Evolutionary conservation across 208 protist species (phyloP).

Genomic region (Trypanosoma lewisi): DNA sequence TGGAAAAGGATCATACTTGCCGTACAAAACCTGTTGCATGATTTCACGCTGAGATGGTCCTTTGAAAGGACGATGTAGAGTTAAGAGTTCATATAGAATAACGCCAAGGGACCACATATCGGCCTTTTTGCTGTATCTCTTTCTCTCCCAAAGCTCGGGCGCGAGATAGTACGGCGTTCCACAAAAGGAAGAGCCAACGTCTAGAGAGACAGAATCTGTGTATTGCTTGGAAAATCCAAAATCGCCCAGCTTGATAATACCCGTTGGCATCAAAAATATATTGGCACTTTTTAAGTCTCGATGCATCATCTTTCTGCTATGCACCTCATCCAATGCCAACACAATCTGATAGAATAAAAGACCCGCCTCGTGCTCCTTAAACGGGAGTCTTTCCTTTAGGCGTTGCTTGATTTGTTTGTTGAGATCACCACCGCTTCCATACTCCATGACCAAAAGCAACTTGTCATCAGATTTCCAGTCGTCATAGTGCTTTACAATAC

Average conservation of each 20-base stretch:
- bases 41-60: slow-evolving; percentile 79
- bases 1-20: slow-evolving; percentile 75
- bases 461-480: slow-evolving; percentile 77
- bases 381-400: slow-evolving; percentile 62
- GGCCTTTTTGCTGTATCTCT: slow-evolving; percentile 92
- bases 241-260: slow-evolving; percentile 90
- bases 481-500: slow-evolving; percentile 88
- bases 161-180: slow-evolving; percentile 94
- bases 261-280: slow-evolving; percentile 83
- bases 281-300: slow-evolving; percentile 91
- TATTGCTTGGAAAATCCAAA: slow-evolving; percentile 88
- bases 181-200: slow-evolving; percentile 79
- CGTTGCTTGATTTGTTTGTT: slow-evolving; percentile 86
- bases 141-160: slow-evolving; percentile 90
- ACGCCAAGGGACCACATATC: slow-evolving; percentile 93
- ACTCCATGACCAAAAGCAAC: slow-evolving; percentile 89
- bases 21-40: slow-evolving; percentile 80
- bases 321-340: slow-evolving; percentile 83
- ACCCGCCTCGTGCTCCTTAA: slow-evolving; percentile 83
- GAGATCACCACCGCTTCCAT: slow-evolving; percentile 84
- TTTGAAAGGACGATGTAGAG: slow-evolving; percentile 85
- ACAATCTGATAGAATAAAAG: slow-evolving; percentile 88
- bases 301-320: slow-evolving; percentile 85
- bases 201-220: slow-evolving; percentile 74
- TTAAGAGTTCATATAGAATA: slow-evolving; percentile 86